Percentiles rank a stretch among this genome's conserved stretches.
These are phyloP conservation scores for Ilyonectria robusta DNA, from an alignment of 2,329 filamentous ascomycete genomes.

Conservation along the genomic window DNA sequence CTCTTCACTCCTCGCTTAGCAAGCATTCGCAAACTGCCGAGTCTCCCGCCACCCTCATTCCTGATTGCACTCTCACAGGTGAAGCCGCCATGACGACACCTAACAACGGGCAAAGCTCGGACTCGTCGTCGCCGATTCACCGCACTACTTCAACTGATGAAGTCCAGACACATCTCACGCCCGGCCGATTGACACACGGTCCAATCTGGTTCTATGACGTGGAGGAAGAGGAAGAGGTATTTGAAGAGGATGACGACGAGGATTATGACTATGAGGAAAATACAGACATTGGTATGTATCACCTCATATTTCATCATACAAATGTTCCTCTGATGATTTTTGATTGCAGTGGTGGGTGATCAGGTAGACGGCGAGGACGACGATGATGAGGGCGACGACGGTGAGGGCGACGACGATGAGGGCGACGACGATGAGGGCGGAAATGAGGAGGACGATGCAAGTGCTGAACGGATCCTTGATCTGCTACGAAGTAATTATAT, in stretches of 20 bases:
- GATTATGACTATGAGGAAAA: constrained; percentile 46
- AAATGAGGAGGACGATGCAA: constrained; percentile 46
- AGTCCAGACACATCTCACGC: constrained; percentile 11
- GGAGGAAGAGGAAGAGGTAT: constrained; percentile 49
- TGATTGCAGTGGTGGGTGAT: constrained; percentile 27
- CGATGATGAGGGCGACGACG: constrained; percentile 40
- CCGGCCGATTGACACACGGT: constrained; percentile 30
- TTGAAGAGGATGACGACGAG: constrained; percentile 50
- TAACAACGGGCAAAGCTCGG: constrained; percentile 26
- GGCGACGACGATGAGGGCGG: constrained; percentile 38
- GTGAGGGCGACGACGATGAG: constrained; percentile 45
- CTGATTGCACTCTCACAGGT: constrained; percentile 8
- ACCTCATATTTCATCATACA: neutral
- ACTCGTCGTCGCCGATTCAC: neutral
- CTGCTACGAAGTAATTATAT: constrained; percentile 49
- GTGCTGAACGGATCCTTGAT: constrained; percentile 50
- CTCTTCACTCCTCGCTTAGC: constrained; percentile 38
- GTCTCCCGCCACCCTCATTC: constrained; percentile 9
- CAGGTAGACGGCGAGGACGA: constrained; percentile 36
- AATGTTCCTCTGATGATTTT: constrained; percentile 1
- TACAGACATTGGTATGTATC: constrained; percentile 40
- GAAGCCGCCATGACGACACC: constrained; percentile 33
- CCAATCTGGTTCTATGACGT: constrained; percentile 33
- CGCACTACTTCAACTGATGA: constrained; percentile 20
- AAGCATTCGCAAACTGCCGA: constrained; percentile 29